Conservation (phyloP, 371 early-diverging fungal species). For the Mortierella sp. region DNA sequence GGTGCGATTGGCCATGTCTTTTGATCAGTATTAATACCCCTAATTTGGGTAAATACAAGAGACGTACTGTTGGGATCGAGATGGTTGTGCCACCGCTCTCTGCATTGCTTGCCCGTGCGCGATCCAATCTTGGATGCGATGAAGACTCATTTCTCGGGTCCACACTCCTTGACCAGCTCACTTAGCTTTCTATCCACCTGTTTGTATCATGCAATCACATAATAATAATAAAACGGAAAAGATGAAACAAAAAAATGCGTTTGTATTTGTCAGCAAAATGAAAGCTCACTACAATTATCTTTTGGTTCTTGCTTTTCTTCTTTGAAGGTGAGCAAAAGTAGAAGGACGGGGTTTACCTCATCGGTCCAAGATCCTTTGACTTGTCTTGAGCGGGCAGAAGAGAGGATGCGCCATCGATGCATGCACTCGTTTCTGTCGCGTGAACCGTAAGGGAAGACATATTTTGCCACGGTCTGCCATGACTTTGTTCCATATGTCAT, state of each 20-base stretch:
- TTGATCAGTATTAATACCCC: neutral
- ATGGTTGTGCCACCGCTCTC: slow-evolving; percentile 54
- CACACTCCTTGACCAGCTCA: slow-evolving; percentile 42
- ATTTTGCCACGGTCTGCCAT: slow-evolving; percentile 43
- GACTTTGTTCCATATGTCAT: slow-evolving; percentile 33
- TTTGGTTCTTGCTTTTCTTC: slow-evolving; percentile 18
- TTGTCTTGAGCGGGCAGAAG: slow-evolving; percentile 30
- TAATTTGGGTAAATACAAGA: neutral
- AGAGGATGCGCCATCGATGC: slow-evolving; percentile 49
- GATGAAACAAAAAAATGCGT: neutral
- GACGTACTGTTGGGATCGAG: slow-evolving; percentile 52
- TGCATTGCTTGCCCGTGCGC: slow-evolving; percentile 55
- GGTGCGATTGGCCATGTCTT: slow-evolving; percentile 32
- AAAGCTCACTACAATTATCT: neutral
- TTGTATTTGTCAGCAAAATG: too few relatives aligned
- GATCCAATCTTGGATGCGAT: slow-evolving; percentile 51
- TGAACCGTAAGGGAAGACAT: slow-evolving; percentile 50
- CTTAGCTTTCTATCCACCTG: slow-evolving; percentile 51
- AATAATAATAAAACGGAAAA: neutral
- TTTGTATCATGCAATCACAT: neutral
- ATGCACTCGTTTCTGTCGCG: slow-evolving; percentile 50
- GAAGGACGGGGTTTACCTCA: slow-evolving; percentile 12
- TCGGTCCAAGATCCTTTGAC: slow-evolving; percentile 60
- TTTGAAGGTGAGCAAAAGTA: slow-evolving; percentile 13
- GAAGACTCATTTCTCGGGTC: slow-evolving; percentile 56